A percentile compares a stretch with the other conserved stretches of the same genome.
Conservation (phyloP, 352 stramenopile genomes). For the Phytophthora multivora region DNA sequence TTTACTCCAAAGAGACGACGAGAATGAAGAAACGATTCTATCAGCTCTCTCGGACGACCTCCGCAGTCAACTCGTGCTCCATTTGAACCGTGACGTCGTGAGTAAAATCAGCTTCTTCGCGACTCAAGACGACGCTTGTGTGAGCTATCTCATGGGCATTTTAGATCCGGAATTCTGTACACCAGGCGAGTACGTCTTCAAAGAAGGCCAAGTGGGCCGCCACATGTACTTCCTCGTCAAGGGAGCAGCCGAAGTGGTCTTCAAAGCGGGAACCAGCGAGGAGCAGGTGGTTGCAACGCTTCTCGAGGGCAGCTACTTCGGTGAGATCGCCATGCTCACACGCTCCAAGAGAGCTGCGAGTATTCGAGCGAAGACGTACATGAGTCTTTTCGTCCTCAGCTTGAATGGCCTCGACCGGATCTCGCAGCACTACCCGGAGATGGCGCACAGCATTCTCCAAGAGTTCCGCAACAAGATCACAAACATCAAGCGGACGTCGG, state of each 20-base stretch:
- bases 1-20: slow-evolving; percentile 69
- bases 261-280: slow-evolving; percentile 54
- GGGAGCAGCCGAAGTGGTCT: slow-evolving; percentile 71
- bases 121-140: slow-evolving; percentile 75
- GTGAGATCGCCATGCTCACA: slow-evolving; percentile 83
- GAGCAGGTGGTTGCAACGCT: slow-evolving; percentile 69
- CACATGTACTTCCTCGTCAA: slow-evolving; percentile 90
- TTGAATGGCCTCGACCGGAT: slow-evolving; percentile 74
- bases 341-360: slow-evolving; percentile 79
- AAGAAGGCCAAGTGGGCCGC: slow-evolving; percentile 76
- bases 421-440: slow-evolving; percentile 78
- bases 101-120: slow-evolving; percentile 86
- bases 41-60: slow-evolving; percentile 73
- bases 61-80: slow-evolving; percentile 71
- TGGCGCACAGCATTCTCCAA: slow-evolving; percentile 73
- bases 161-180: slow-evolving; percentile 81
- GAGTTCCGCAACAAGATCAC: slow-evolving; percentile 86
- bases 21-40: slow-evolving; percentile 77
- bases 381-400: slow-evolving; percentile 79
- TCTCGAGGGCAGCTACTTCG: slow-evolving; percentile 79
- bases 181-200: slow-evolving; percentile 81
- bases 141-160: slow-evolving; percentile 87
- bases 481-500: slow-evolving; percentile 71
- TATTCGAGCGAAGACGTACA: slow-evolving; percentile 81
- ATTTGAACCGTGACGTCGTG: slow-evolving; percentile 83